Evolutionary conservation across 306 rosid genomes (phyloP).

Genomic region (Psophocarpus tetragonolobus): DNA sequence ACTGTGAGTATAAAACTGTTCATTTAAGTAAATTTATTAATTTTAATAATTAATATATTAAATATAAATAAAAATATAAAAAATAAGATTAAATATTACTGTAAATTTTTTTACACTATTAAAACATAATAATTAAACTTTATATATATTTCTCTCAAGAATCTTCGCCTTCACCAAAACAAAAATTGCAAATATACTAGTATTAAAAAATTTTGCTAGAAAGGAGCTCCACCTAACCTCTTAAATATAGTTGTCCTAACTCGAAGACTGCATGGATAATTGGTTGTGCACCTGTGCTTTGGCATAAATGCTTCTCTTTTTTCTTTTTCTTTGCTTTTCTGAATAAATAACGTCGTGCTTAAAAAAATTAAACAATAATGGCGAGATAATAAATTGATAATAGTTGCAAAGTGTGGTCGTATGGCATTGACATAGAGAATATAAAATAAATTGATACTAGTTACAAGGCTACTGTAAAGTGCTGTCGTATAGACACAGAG

Average conservation of each 20-base stretch:
- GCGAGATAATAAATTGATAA: not conserved
- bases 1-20: too few relatives aligned
- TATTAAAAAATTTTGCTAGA: not conserved
- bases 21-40: too few relatives aligned
- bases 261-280: conserved; percentile 3
- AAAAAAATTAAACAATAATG: not conserved
- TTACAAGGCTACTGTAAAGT: too few relatives aligned
- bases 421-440: not conserved
- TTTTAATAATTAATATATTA: too few relatives aligned
- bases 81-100: too few relatives aligned
- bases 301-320: conserved; percentile 3
- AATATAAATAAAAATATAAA: too few relatives aligned
- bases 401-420: not conserved
- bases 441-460: not conserved
- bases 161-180: not conserved
- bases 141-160: not conserved
- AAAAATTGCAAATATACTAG: not conserved
- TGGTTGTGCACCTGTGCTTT: not conserved
- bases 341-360: not conserved
- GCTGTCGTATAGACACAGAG: not conserved
- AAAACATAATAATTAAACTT: too few relatives aligned
- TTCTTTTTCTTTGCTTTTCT: not conserved
- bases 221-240: conserved; percentile 30
- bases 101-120: too few relatives aligned
- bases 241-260: conserved; percentile 32